phyloP scores from a whole-genome alignment of 441 rosid genomes.

The Cnidoscolus chayamansa region DNA sequence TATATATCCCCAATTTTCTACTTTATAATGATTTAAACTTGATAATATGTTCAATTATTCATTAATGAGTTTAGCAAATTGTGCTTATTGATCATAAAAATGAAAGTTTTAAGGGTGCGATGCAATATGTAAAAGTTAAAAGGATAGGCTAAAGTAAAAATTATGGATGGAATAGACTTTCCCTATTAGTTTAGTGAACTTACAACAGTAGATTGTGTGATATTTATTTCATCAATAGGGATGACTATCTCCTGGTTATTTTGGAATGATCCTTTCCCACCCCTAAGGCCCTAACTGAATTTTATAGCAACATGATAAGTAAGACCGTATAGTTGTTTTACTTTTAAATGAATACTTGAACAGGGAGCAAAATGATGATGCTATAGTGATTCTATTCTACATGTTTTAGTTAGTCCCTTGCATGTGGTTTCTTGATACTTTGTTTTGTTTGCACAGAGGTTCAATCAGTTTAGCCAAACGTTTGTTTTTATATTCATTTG shows the following conservation, averaged over 20 bases:
- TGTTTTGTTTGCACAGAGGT: neutral
- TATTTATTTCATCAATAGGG: neutral
- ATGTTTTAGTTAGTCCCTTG: neutral
- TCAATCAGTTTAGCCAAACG: neutral
- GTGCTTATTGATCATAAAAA: too few relatives aligned
- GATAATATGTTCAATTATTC: too few relatives aligned
- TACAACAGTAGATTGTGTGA: neutral
- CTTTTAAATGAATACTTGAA: neutral
- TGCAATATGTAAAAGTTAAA: too few relatives aligned
- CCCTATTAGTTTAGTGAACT: too few relatives aligned
- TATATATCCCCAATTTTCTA: too few relatives aligned
- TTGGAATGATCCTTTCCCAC: neutral
- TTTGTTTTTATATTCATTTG: neutral
- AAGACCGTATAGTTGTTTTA: neutral
- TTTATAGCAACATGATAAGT: neutral
- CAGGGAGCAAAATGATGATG: neutral
- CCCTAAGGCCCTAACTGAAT: neutral
- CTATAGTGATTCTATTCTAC: neutral
- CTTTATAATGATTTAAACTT: too few relatives aligned
- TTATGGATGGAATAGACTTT: too few relatives aligned
- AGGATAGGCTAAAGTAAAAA: too few relatives aligned
- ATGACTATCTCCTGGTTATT: neutral
- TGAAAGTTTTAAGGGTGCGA: too few relatives aligned
- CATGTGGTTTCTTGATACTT: neutral
- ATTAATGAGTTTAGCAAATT: too few relatives aligned